Base-by-base conservation (phyloP, 768 basidiomycete genomes). In the Lanmaoa pseudosensibilis region DNA sequence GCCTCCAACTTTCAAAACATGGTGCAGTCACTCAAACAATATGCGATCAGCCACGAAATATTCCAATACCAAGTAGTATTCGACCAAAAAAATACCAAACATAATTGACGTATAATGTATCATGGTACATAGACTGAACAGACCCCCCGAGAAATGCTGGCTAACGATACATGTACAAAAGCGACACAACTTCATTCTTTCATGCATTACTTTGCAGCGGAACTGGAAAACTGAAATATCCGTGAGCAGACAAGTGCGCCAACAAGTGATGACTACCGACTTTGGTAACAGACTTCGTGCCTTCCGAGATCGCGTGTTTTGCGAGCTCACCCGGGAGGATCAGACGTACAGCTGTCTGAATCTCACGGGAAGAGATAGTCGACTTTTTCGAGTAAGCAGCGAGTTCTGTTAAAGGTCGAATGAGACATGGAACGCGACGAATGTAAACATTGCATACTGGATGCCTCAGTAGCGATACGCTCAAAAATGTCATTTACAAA, bases 331-430 rank as follows among this genome's bases (percentile, higher is more conserved):
- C 94, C 65, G 96, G 94, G 25, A 99, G 88, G 74, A 99, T 96
- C 53, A 98, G 85, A 61, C 96, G 90, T 51, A 98, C 97, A 43
- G 94, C 84, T 37, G 96, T 98, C 75, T 98, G 95, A 64, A 98
- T 98, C 77, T 98, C 95, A 61, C 95, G 93, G 49, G 94, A 97
- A 39, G 96, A 97, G 73, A 98, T 98, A 34, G 95, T 98, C 9
- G 96, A 97, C 77, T 96, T 96, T 81, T 97, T 96, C 63, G 95
- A 97, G 80, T 98, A 98, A 2, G 92, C 82, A 40, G 96, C 95
- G 64, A 98, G 89, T 80, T 96, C 94, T 92, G 64, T 19, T 32
- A 3, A n/a, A 50, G 16, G 7, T 25, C 23, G 10, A 9, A 38
- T 47, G 13, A 56, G 50, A 3, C 56, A 57, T 39, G 36, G 43